Evolutionary conservation across 176 grass and related monocot genomes (phyloP).

Genomic region (Aegilops bicornis): DNA sequence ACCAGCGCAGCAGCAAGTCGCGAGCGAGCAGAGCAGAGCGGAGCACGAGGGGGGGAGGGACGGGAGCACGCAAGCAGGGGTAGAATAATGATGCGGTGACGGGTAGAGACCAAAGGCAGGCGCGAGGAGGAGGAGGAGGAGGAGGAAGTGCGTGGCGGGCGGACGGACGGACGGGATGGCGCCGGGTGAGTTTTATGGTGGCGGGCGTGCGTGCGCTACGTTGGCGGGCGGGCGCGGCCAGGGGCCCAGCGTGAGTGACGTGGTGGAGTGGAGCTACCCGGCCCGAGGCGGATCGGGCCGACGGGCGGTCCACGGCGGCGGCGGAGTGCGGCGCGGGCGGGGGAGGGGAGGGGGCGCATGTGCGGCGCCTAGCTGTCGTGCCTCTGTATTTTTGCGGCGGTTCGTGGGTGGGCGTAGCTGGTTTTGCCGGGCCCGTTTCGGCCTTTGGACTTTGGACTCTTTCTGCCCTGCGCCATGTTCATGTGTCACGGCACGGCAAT

Average conservation of each 20-base stretch:
- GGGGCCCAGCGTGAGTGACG: too few relatives aligned
- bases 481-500: too few relatives aligned
- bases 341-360: too few relatives aligned
- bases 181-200: background rate
- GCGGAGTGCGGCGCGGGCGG: too few relatives aligned
- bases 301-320: too few relatives aligned
- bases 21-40: background rate
- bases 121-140: background rate
- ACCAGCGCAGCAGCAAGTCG: background rate
- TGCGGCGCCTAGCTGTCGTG: background rate
- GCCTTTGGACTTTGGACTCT: too few relatives aligned
- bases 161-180: background rate
- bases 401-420: background rate
- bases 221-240: too few relatives aligned
- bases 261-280: too few relatives aligned
- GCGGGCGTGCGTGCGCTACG: too few relatives aligned
- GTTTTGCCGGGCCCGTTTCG: background rate
- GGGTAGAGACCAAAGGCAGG: background rate
- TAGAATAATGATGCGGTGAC: background rate
- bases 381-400: background rate
- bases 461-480: too few relatives aligned
- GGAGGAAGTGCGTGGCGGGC: too few relatives aligned
- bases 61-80: background rate
- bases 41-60: background rate
- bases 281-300: too few relatives aligned